A percentile compares a stretch with the other conserved stretches of the same genome.
Evolutionary conservation across 2,329 filamentous ascomycete genomes (phyloP).

Genomic region (Dactylonectria estremocensis): DNA sequence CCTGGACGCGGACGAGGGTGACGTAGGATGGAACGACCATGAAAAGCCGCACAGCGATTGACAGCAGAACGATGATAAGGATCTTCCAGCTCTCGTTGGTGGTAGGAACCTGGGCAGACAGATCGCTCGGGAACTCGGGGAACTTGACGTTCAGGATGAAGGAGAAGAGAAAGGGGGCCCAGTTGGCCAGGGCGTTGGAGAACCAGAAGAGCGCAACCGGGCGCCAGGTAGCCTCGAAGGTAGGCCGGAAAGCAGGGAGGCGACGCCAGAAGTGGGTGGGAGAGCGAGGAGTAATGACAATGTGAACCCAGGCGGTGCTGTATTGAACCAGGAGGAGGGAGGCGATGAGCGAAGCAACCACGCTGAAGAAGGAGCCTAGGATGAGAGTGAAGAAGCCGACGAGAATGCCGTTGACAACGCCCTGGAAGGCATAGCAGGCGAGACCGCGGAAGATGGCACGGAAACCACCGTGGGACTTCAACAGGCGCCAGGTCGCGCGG

Average conservation of each 20-base stretch:
- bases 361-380: constrained; percentile 61
- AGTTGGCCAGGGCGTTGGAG: constrained; percentile 65
- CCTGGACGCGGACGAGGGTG: constrained; percentile 86
- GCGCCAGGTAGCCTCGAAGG: constrained; percentile 78
- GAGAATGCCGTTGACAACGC: constrained; percentile 54
- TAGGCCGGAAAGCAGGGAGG: constrained; percentile 74
- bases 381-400: constrained; percentile 61
- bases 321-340: constrained; percentile 76
- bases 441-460: constrained; percentile 80
- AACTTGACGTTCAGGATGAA: constrained; percentile 61
- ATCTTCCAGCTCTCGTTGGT: constrained; percentile 61
- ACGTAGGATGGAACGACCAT: constrained; percentile 83
- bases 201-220: constrained; percentile 77
- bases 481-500: constrained; percentile 66
- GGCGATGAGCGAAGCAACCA: constrained; percentile 59
- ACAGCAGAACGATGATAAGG: constrained; percentile 63
- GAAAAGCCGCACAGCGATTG: constrained; percentile 62
- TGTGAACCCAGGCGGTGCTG: constrained; percentile 86
- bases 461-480: constrained; percentile 76
- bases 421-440: constrained; percentile 61
- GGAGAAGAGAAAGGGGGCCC: constrained; percentile 61
- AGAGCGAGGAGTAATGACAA: constrained; percentile 82
- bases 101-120: constrained; percentile 48
- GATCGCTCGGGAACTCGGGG: constrained; percentile 46
- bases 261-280: constrained; percentile 77